Percentiles rank a stretch among this genome's conserved stretches.
Evolutionary conservation across 805 yeast genomes (phyloP).

Genomic region (Saturnispora besseyi): DNA sequence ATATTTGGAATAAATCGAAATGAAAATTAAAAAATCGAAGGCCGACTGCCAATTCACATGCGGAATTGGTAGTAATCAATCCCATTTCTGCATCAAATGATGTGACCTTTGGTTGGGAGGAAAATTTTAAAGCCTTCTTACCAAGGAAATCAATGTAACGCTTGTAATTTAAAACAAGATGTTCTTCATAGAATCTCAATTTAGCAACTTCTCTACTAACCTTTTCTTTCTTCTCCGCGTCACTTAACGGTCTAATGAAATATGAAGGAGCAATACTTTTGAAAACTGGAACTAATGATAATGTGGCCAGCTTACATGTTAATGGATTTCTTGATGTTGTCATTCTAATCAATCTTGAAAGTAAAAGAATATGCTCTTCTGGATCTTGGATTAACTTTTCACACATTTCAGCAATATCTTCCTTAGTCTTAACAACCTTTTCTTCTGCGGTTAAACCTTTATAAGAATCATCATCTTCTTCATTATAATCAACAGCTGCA

Average conservation of each 20-base stretch:
- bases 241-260: slow-evolving; percentile 74
- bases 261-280: slow-evolving; percentile 84
- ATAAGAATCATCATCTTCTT: slow-evolving; percentile 31
- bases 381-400: slow-evolving; percentile 77
- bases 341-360: slow-evolving; percentile 64
- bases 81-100: slow-evolving; percentile 38
- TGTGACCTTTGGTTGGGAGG: slow-evolving; percentile 22
- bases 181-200: slow-evolving; percentile 73
- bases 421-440: slow-evolving; percentile 54
- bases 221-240: slow-evolving; percentile 69
- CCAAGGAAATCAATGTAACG: slow-evolving; percentile 52
- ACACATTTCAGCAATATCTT: slow-evolving; percentile 75
- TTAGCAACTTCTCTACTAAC: slow-evolving; percentile 76
- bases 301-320: slow-evolving; percentile 60
- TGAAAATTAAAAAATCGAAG: slow-evolving; percentile 76
- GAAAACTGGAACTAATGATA: slow-evolving; percentile 78
- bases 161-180: slow-evolving; percentile 59
- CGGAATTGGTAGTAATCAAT: slow-evolving; percentile 58
- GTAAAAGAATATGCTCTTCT: slow-evolving; percentile 63
- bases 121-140: slow-evolving; percentile 28
- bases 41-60: slow-evolving; percentile 63
- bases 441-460: slow-evolving; percentile 43
- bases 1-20: slow-evolving; percentile 57
- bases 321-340: slow-evolving; percentile 56
- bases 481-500: slow-evolving; percentile 15